A percentile compares a stretch with the other conserved stretches of the same genome.
Conservation (phyloP, 768 basidiomycete species). For the Crassisporium funariophilum region DNA sequence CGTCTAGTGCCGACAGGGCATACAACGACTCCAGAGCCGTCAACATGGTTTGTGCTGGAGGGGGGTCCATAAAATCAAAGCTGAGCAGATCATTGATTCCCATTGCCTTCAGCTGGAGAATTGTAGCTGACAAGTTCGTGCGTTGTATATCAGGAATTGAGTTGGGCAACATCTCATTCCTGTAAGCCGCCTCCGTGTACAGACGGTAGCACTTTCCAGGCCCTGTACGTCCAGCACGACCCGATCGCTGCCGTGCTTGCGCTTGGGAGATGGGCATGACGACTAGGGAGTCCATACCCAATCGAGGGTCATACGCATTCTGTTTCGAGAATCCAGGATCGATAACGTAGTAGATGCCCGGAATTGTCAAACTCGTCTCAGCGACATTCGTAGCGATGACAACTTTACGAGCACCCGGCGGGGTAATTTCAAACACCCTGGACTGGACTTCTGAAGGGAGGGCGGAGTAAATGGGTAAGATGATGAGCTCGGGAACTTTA, state of each 20-base stretch:
- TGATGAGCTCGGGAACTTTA: constrained; percentile 97
- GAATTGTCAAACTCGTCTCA: constrained; percentile 97
- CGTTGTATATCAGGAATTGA: constrained; percentile 98
- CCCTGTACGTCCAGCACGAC: constrained; percentile 96
- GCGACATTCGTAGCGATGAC: constrained; percentile 99
- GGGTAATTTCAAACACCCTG: constrained; percentile 95
- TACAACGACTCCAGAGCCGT: constrained; percentile 94
- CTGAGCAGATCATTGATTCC: constrained; percentile 96
- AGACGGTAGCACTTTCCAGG: constrained; percentile 98
- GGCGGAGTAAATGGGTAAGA: constrained; percentile 97
- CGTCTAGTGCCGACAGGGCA: constrained; percentile 93
- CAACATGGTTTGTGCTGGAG: constrained; percentile 94
- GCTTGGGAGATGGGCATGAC: constrained; percentile 99
- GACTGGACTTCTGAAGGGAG: constrained; percentile 98
- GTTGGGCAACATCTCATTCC: constrained; percentile 98
- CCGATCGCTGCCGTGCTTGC: constrained; percentile 92
- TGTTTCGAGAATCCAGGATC: constrained; percentile 99
- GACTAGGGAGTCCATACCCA: constrained; percentile 98
- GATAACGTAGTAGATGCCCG: constrained; percentile 98
- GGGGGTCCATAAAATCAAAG: constrained; percentile 99
- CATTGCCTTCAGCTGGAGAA: constrained; percentile 97
- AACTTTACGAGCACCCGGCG: constrained; percentile 97
- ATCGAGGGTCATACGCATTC: constrained; percentile 94
- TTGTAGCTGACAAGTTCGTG: constrained; percentile 89
- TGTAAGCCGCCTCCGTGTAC: constrained; percentile 97